Conservation (phyloP, 495 filamentous ascomycete species). For the Lineolata rhizophorae region DNA sequence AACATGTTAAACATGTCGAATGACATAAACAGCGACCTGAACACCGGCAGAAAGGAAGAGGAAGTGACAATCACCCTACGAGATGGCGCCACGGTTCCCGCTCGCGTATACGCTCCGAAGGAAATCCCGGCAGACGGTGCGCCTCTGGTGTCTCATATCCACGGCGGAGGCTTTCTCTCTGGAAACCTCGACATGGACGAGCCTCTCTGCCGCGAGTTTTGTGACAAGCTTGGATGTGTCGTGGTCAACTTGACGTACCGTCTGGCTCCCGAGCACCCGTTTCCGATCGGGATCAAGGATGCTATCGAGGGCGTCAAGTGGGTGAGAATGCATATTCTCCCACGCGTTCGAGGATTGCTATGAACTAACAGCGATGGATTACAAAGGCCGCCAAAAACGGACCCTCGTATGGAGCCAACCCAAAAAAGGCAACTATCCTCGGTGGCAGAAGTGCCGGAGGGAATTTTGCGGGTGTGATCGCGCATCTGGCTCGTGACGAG, state of each 20-base stretch:
- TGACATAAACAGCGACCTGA: too few species aligned
- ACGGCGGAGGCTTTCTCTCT: constrained; percentile 9
- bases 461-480: constrained; percentile 4
- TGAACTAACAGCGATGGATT: not conserved
- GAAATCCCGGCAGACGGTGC: not conserved
- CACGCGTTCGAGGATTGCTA: not conserved
- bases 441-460: constrained; percentile 12
- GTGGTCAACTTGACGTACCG: constrained; percentile 8
- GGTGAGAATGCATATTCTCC: constrained; percentile 3
- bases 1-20: too few species aligned
- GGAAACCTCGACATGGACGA: constrained; percentile 5
- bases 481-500: constrained; percentile 4
- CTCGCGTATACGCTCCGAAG: not conserved
- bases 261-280: constrained; percentile 8
- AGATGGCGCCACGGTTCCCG: not conserved
- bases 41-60: not conserved
- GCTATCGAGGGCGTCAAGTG: constrained; percentile 6
- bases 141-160: constrained; percentile 2
- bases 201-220: constrained; percentile 2
- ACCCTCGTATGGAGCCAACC: constrained; percentile 5
- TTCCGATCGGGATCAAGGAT: constrained; percentile 6
- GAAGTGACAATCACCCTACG: not conserved
- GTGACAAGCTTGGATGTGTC: constrained; percentile 1
- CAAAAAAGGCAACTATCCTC: constrained; percentile 9
- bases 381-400: constrained; percentile 6